Base-by-base conservation (phyloP, 2,329 filamentous ascomycete species). In the Calcarisporium arbuscula region DNA sequence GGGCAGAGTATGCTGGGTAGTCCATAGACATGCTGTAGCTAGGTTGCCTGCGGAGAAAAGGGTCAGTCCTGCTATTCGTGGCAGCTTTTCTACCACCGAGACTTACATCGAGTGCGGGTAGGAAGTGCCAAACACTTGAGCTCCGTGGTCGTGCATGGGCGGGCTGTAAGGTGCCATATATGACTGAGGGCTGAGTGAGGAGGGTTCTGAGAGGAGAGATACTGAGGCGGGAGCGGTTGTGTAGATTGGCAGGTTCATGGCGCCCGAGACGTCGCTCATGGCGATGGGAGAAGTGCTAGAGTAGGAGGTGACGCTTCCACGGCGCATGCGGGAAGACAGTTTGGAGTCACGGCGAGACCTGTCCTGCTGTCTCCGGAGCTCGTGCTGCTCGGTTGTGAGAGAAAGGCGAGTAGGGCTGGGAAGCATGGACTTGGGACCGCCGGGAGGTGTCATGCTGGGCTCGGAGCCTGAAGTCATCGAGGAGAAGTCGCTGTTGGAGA, bases 361-460 rank as follows among this genome's bases (percentile, higher is more conserved):
- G 44, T 80, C 75, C 41, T 69, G 66, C 47, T 80, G 75, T 39
- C 74, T 67, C 58, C 76, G 80, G 27, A 80, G 52, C 48, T 78
- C 75, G 42, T 76, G 69, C 52, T 80, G 74, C 50, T 80, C 74
- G 6, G 72, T 61, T 6, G 73, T 75, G 49, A 79, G 63, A 23
- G 60, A 61, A 29, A 59, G 58, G 42, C 69, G 66, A 6, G 74
- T 72, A 18, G 76, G 75, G 56, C 76, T 81, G 16, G 68, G 69
- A 25, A 74, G 76, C 30, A 69, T 57, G 16, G 73, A 77, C 55
- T 69, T 62, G 18, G 71, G 65, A 23, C 58, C 58, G 37, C 58
- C 64, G 17, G 68, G 67, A 22, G 72, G 68, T 16, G 70, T 71
- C 30, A 73, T 54, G 54, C 68, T 74, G 39, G 62, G 57, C 37